Evolutionary conservation across 768 basidiomycete species (phyloP).

Genomic region (Suillus tomentosus): DNA sequence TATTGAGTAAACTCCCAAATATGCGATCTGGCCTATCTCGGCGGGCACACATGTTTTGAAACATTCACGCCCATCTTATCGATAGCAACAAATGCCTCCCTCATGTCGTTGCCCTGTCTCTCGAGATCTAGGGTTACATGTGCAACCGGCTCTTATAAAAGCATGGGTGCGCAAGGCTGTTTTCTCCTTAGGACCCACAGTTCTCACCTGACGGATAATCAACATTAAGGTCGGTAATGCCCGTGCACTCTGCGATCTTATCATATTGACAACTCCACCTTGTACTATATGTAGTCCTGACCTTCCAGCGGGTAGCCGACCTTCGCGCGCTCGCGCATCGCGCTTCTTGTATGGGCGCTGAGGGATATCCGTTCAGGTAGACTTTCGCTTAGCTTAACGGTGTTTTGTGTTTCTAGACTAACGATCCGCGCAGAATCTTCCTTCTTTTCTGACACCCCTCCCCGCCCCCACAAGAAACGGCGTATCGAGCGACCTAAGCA

Average conservation of each 20-base stretch:
- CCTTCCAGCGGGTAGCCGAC: constrained; percentile 48
- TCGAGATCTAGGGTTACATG: constrained; percentile 25
- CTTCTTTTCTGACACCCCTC: constrained; percentile 54
- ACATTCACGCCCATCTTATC: constrained; percentile 32
- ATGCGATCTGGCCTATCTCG: constrained; percentile 20
- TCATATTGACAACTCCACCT: constrained; percentile 16
- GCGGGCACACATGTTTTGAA: constrained; percentile 22
- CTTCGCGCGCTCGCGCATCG: constrained; percentile 66
- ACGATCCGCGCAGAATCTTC: constrained; percentile 20
- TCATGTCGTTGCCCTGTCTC: constrained; percentile 22
- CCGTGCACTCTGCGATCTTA: constrained; percentile 19
- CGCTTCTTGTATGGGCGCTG: constrained; percentile 68
- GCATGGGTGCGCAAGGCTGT: constrained; percentile 18
- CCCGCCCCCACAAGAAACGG: constrained; percentile 70
- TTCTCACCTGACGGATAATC: constrained; percentile 31
- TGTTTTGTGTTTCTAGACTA: background rate
- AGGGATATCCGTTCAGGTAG: constrained; percentile 58
- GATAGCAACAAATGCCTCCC: constrained; percentile 24
- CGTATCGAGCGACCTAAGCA: constrained; percentile 74
- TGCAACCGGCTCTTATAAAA: constrained; percentile 33
- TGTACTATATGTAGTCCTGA: constrained; percentile 21
- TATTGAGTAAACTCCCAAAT: constrained; percentile 21
- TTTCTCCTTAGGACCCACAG: constrained; percentile 34
- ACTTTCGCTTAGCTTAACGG: constrained; percentile 14
- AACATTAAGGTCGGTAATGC: constrained; percentile 33